Base-by-base conservation (phyloP, 805 yeast genomes). In the Candida nanaspora region DNA sequence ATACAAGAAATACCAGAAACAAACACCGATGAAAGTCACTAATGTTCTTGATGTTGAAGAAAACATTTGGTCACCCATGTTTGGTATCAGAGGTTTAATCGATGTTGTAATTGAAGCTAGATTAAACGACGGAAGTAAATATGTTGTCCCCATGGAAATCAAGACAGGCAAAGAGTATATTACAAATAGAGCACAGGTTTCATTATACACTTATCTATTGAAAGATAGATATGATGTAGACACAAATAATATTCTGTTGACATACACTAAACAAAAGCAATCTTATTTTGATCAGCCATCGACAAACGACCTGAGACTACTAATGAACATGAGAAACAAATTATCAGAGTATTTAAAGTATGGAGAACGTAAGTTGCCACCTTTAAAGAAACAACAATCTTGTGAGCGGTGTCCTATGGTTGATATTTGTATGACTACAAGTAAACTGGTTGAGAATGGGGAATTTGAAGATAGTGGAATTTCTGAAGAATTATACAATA, bases 31-130 rank as follows among this genome's bases (percentile, higher is more conserved):
- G 22, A 34, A 26, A 34, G 78, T 84, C 0, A 66, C 76, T 14
- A 78, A 81, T 42, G 74, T 88, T 8, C 65, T 86, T 27, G 96
- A 86, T 53, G 76, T 86, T 9, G 99, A 93, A 59, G 97, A 93
- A 52, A 84, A 80, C 50, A 81, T 93, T 13, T 80, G 95, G 87
- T 86, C 97, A 0, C 95, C 97, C 0, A 72, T 76, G 55, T 88
- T 74, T 63, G 99, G 99, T 0, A 61, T 93, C 8, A 77, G 86
- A 49, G 99, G 99, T 0, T 76, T 82, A 50, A 78, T 89, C 15
- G 99, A 93, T 63, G 96, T 82, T 3, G 87, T 96, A 0, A 70
- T 87, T 2, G 83, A 82, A 48, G 82, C 84, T 0, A 29, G 48
- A 7, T 58, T 64, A 21, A 55, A 72, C 8, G 63, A 64, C 34